Evolutionary conservation across 352 stramenopile species (phyloP).

Genomic region (Phytophthora megakarya): DNA sequence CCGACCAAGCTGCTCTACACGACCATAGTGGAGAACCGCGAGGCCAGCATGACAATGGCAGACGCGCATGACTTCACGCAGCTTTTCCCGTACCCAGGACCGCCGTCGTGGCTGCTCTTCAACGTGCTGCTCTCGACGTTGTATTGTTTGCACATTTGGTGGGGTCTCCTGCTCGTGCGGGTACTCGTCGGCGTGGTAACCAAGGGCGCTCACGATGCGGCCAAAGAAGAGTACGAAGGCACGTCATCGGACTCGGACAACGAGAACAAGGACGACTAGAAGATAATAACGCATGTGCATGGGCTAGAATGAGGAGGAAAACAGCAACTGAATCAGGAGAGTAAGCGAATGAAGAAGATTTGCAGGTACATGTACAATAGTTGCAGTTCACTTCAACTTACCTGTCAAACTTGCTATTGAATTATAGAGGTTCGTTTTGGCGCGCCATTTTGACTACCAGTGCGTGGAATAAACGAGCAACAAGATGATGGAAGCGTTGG

Average conservation of each 20-base stretch:
- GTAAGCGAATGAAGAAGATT: slow-evolving; percentile 10
- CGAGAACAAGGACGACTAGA: slow-evolving; percentile 69
- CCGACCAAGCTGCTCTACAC: slow-evolving; percentile 82
- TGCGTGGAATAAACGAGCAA: slow-evolving; percentile 1
- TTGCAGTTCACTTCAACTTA: slow-evolving; percentile 1
- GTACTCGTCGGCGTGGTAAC: slow-evolving; percentile 69
- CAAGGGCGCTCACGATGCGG: slow-evolving; percentile 76
- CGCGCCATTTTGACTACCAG: slow-evolving; percentile 27
- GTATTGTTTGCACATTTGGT: slow-evolving; percentile 87
- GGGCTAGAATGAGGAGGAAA: slow-evolving; percentile 20
- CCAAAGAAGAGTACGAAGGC: slow-evolving; percentile 88
- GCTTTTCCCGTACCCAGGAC: slow-evolving; percentile 67
- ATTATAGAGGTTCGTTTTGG: slow-evolving; percentile 21
- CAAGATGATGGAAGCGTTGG: slow-evolving; percentile 41
- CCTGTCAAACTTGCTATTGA: slow-evolving; percentile 6
- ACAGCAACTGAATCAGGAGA: slow-evolving; percentile 2
- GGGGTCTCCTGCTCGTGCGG: slow-evolving; percentile 75
- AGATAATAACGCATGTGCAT: slow-evolving; percentile 12
- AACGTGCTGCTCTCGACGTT: slow-evolving; percentile 77
- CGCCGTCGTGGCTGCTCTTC: slow-evolving; percentile 83
- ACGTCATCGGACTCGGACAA: slow-evolving; percentile 81
- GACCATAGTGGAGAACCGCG: slow-evolving; percentile 71
- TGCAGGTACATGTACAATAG: background rate
- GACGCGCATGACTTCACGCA: slow-evolving; percentile 74
- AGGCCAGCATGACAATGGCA: slow-evolving; percentile 74